Evolutionary conservation across 495 filamentous ascomycete species (phyloP), one percentile per base, ranked within the genome.

Genomic region (Lindgomyces ingoldianus): DNA sequence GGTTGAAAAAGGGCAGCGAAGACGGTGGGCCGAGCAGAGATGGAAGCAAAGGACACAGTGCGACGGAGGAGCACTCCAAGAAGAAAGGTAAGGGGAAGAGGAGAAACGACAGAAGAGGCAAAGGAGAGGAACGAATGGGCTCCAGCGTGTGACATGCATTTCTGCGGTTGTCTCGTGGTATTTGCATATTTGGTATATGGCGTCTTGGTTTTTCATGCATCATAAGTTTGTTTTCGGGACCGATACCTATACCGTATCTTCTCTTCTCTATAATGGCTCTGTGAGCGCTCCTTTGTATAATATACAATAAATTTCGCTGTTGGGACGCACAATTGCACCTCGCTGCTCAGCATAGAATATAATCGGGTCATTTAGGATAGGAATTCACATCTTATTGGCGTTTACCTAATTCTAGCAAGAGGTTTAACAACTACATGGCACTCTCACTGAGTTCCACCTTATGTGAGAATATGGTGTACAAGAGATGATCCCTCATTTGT

Each of bases 1-100:
- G 86, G 18, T 73, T 87, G 74, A 73, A 82, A 49, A 74, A 72
- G 41, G 74, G 50, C 18, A 68, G 64, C 21, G 56, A 64, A n/a
- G 65, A 58, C 64, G 65, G 42, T 62, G 67, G 55, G 59, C 61
- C 45, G 41, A 65, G 19, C 47, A 63, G 49, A 65, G 70, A 55
- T 25, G 54, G 14, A 6, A 68, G 67, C 41, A 65, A 66, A 29
- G 61, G 30, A n/a, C 42, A 39, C 0, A 61, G 29, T 16, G 50
- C 64, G n/a, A 50, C 50, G 14, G 47, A 46, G 29, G 65, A 68
- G 27, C 58, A n/a, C 46, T 54, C 36, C 55, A 53, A 45, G 71
- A 67, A 62, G 48, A 61, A 27, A 30, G 39, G 41, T 44, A 71
- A 69, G 44, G 60, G 57, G 22, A 74, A 64, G 59, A 73, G 69